A percentile compares a stretch with the other conserved stretches of the same genome.
phyloP scores from a whole-genome alignment of 75 land plant species.

The Picea sitchensis region DNA sequence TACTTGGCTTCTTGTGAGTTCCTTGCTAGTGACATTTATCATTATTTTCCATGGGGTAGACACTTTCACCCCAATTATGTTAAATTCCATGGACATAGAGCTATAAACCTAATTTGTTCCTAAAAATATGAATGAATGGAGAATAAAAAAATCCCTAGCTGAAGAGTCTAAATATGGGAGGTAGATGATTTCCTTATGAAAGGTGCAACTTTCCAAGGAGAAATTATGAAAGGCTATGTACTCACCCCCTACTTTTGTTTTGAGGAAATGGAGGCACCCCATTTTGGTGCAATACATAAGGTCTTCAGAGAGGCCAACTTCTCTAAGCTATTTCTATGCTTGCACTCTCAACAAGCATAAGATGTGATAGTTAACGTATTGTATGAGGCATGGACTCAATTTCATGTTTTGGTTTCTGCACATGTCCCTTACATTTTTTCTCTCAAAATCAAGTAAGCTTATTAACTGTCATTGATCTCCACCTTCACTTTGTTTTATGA shows the following conservation, averaged over 20 bases:
- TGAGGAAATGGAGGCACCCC: constrained; percentile 42
- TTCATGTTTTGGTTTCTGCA: constrained; percentile 39
- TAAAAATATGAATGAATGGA: too few relatives aligned
- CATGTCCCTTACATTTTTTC: constrained; percentile 25
- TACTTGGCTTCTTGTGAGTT: background rate
- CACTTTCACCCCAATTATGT: too few relatives aligned
- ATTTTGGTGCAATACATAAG: constrained; percentile 49
- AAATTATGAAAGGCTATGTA: constrained; percentile 32
- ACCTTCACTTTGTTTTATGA: background rate
- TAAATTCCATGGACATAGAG: too few relatives aligned
- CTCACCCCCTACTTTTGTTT: constrained; percentile 34
- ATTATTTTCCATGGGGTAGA: too few relatives aligned
- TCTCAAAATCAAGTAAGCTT: constrained; percentile 44
- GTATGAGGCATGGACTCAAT: constrained; percentile 48
- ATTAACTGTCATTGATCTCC: too few relatives aligned
- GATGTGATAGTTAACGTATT: constrained; percentile 41
- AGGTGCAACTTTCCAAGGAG: constrained; percentile 45
- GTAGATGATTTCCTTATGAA: constrained; percentile 18
- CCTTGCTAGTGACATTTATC: too few relatives aligned
- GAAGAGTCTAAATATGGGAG: background rate
- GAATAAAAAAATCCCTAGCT: background rate
- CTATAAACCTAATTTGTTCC: too few relatives aligned
- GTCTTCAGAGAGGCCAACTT: constrained; percentile 50
- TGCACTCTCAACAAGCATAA: constrained; percentile 24
- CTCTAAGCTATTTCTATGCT: constrained; percentile 33